These are phyloP conservation scores for Stevia rebaudiana DNA, from an alignment of 140 eudicot genomes.

Conservation along the genomic window DNA sequence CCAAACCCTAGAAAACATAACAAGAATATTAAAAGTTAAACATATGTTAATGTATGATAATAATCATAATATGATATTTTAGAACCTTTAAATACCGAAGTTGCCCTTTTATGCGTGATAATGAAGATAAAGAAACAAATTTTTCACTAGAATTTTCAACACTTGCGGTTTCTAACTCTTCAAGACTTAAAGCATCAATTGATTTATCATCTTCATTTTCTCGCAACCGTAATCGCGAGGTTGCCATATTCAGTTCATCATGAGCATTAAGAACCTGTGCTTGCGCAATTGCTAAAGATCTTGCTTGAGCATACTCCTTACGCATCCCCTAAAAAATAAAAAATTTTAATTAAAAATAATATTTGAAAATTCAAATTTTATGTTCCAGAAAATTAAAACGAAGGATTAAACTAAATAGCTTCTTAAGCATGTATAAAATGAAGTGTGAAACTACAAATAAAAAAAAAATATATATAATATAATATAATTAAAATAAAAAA, in stretches of 20 bases:
- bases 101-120: slow-evolving; percentile 75
- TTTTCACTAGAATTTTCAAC: slow-evolving; percentile 78
- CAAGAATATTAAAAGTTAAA: background rate
- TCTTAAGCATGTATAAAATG: background rate
- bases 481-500: no score
- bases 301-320: slow-evolving; percentile 82
- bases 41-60: background rate
- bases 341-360: background rate
- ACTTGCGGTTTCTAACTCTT: slow-evolving; percentile 66
- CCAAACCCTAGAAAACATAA: slow-evolving; percentile 60
- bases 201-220: slow-evolving; percentile 72
- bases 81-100: slow-evolving; percentile 89
- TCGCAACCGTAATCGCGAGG: slow-evolving; percentile 73
- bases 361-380: background rate
- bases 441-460: background rate
- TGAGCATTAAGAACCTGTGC: slow-evolving; percentile 94
- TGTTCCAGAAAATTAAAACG: background rate
- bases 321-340: slow-evolving; percentile 58
- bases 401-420: background rate
- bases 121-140: slow-evolving; percentile 50
- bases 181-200: slow-evolving; percentile 68
- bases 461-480: slow-evolving; percentile 8
- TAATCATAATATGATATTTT: slow-evolving; percentile 6
- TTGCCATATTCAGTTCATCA: slow-evolving; percentile 96
- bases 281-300: slow-evolving; percentile 83